A percentile compares a stretch with the other conserved stretches of the same genome.
phyloP scores from a whole-genome alignment of 1,284 basidiomycete genomes.

The Irpex rosettiformis region DNA sequence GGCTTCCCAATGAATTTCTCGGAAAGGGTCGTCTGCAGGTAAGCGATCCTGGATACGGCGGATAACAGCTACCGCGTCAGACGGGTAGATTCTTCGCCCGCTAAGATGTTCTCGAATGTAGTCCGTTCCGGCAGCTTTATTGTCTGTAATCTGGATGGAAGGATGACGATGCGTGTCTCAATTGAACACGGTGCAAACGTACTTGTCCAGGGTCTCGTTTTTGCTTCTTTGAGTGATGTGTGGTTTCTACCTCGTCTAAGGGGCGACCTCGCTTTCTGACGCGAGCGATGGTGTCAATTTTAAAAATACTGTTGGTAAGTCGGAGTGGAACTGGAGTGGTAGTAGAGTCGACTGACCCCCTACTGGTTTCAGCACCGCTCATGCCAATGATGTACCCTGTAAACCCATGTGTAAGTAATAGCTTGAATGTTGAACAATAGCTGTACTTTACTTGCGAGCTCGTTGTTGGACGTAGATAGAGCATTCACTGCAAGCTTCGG shows the following conservation, averaged over 20 bases:
- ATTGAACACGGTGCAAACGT: neutral
- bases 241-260: neutral
- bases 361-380: neutral
- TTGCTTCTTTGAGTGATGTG: neutral
- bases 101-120: constrained; percentile 13
- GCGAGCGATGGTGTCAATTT: no score
- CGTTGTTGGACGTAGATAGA: no score
- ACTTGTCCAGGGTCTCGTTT: neutral
- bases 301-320: neutral
- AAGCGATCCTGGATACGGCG: neutral
- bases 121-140: neutral
- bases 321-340: neutral
- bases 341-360: constrained; percentile 4
- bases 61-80: neutral
- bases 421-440: no score
- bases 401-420: no score
- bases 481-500: no score
- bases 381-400: neutral
- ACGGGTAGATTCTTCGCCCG: constrained; percentile 6
- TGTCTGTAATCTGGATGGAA: neutral
- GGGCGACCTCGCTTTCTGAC: neutral
- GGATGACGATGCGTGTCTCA: no score
- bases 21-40: neutral
- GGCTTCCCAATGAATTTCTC: neutral
- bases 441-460: no score